phyloP scores from a whole-genome alignment of 768 basidiomycete species.

The Kwoniella newhampshirensis region DNA sequence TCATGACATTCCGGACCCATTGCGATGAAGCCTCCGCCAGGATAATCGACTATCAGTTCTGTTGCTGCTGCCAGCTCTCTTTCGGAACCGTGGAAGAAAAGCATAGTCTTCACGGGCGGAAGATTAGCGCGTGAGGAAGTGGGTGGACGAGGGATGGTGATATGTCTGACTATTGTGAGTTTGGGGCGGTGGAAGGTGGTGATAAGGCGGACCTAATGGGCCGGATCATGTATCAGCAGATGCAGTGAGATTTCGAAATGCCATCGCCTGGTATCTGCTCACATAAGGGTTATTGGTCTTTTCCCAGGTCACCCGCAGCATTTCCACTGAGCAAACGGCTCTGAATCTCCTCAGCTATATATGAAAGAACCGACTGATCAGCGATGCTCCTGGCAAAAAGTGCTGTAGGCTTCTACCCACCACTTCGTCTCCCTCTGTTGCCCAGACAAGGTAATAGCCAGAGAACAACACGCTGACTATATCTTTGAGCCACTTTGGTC shows the following conservation, averaged over 20 bases:
- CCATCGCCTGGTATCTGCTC: conserved; percentile 36
- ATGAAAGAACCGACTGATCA: background rate
- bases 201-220: conserved; percentile 69
- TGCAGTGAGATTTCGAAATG: background rate
- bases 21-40: conserved; percentile 94
- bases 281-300: conserved; percentile 94
- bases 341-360: conserved; percentile 81
- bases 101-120: conserved; percentile 76
- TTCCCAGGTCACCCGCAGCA: conserved; percentile 94
- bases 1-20: conserved; percentile 97
- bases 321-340: conserved; percentile 91
- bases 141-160: conserved; percentile 78
- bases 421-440: conserved; percentile 94
- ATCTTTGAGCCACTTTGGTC: conserved; percentile 87
- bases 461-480: conserved; percentile 81
- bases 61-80: conserved; percentile 65
- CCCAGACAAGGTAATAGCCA: conserved; percentile 82
- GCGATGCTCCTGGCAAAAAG: too few relatives aligned
- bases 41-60: conserved; percentile 86
- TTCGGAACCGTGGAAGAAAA: conserved; percentile 76
- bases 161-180: conserved; percentile 67
- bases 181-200: conserved; percentile 61
- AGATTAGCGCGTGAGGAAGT: conserved; percentile 64
- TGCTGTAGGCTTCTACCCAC: too few relatives aligned
- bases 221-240: too few relatives aligned